A percentile compares a stretch with the other conserved stretches of the same genome.
Conservation (phyloP, 177 flowering plant species). For the Vitis hybrid region DNA sequence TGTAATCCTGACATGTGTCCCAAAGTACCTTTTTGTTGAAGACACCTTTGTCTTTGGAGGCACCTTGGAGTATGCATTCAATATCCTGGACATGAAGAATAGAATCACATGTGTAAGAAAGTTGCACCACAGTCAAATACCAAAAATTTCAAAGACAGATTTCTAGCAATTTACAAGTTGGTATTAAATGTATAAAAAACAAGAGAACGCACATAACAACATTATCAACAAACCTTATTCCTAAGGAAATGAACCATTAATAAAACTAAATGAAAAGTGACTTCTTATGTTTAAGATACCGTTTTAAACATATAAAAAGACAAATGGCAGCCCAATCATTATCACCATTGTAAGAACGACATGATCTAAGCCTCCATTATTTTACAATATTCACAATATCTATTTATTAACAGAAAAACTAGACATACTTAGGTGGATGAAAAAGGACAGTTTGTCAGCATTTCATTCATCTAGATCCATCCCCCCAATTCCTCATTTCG, state of each 20-base stretch:
- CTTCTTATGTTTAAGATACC: neutral
- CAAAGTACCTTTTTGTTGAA: conserved; percentile 54
- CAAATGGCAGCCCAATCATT: neutral
- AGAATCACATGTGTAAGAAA: neutral
- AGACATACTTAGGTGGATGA: too few species aligned
- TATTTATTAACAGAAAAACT: too few species aligned
- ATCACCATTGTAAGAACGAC: too few species aligned
- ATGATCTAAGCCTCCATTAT: too few species aligned
- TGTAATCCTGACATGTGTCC: neutral
- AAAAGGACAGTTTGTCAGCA: too few species aligned
- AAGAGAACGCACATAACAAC: neutral
- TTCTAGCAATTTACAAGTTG: neutral
- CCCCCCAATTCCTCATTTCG: too few species aligned
- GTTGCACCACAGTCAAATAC: neutral
- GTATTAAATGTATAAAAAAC: neutral
- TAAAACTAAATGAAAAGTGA: neutral
- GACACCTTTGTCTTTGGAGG: conserved; percentile 60
- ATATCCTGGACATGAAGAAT: conserved; percentile 42
- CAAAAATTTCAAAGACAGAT: neutral
- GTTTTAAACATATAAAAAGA: neutral
- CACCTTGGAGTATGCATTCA: conserved; percentile 73
- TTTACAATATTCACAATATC: too few species aligned
- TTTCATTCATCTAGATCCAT: too few species aligned
- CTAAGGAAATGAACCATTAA: neutral
- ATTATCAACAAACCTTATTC: neutral